Conservation (phyloP, 164 flowering plant genomes). For the Dillenia suffruticosa region DNA sequence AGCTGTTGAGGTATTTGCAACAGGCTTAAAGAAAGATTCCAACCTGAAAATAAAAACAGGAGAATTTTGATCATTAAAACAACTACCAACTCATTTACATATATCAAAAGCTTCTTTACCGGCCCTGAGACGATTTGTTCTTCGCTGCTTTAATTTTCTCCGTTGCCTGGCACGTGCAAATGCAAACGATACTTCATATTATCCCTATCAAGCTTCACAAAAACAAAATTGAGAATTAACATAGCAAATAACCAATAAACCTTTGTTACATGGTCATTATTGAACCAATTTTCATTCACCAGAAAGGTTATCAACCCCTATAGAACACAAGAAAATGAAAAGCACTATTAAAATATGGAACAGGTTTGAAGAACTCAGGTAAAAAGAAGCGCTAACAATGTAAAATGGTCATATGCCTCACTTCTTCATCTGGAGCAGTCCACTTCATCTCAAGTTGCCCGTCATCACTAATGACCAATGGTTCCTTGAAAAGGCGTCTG, state of each 20-base stretch:
- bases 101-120: conserved; percentile 40
- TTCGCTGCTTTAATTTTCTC: conserved; percentile 93
- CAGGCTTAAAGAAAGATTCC: conserved; percentile 92
- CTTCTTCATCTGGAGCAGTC: conserved; percentile 91
- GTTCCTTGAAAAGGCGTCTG: conserved; percentile 80
- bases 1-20: conserved; percentile 44
- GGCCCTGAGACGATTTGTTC: conserved; percentile 84
- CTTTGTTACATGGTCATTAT: conserved; percentile 81
- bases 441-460: conserved; percentile 74
- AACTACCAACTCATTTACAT: conserved; percentile 1
- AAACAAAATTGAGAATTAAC: background rate
- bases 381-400: background rate
- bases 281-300: conserved; percentile 91
- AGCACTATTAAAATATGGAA: background rate
- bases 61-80: background rate
- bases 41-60: conserved; percentile 39
- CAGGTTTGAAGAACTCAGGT: background rate
- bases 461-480: conserved; percentile 45
- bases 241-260: conserved; percentile 26
- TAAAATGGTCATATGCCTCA: conserved; percentile 12
- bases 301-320: conserved; percentile 70
- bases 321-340: conserved; percentile 5
- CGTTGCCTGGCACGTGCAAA: conserved; percentile 46
- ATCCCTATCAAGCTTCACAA: background rate
- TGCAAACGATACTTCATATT: no score